Evolutionary conservation across 1,139 yeast genomes (phyloP).

Genomic region (Zygosaccharomyces pseudobailii): DNA sequence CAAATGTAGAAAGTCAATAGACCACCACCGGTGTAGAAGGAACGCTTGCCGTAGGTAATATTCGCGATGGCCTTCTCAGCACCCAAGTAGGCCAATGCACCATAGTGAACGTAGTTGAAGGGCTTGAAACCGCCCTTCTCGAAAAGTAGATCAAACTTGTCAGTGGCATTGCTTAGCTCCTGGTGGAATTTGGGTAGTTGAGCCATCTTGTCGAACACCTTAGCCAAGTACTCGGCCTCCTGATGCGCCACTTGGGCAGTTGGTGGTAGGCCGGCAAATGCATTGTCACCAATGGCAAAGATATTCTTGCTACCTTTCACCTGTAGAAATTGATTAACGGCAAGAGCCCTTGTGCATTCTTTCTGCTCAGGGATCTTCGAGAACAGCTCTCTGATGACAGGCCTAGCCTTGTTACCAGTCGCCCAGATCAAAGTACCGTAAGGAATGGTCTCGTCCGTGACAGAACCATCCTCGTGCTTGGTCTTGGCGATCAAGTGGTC

Average conservation of each 20-base stretch:
- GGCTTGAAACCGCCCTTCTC: slow-evolving; percentile 49
- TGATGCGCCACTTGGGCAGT: slow-evolving; percentile 98
- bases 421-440: slow-evolving; percentile 97
- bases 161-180: slow-evolving; percentile 32
- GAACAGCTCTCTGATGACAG: slow-evolving; percentile 64
- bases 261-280: slow-evolving; percentile 83
- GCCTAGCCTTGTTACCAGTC: slow-evolving; percentile 91
- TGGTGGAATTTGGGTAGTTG: slow-evolving; percentile 60
- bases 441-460: slow-evolving; percentile 59
- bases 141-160: slow-evolving; percentile 40
- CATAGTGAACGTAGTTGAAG: slow-evolving; percentile 63
- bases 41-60: slow-evolving; percentile 83
- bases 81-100: slow-evolving; percentile 80
- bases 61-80: slow-evolving; percentile 95
- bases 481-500: slow-evolving; percentile 67
- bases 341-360: slow-evolving; percentile 81
- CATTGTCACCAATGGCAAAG: slow-evolving; percentile 92
- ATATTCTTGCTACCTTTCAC: slow-evolving; percentile 81
- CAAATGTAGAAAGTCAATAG: slow-evolving; percentile 84
- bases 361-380: slow-evolving; percentile 78
- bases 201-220: slow-evolving; percentile 68
- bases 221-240: slow-evolving; percentile 81
- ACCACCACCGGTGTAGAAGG: slow-evolving; percentile 85
- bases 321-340: slow-evolving; percentile 73
- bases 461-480: slow-evolving; percentile 56